Percentiles rank a stretch among this genome's conserved stretches.
phyloP scores from a whole-genome alignment of 176 grass and related monocot genomes.

The Dendrocalamus sinicus region DNA sequence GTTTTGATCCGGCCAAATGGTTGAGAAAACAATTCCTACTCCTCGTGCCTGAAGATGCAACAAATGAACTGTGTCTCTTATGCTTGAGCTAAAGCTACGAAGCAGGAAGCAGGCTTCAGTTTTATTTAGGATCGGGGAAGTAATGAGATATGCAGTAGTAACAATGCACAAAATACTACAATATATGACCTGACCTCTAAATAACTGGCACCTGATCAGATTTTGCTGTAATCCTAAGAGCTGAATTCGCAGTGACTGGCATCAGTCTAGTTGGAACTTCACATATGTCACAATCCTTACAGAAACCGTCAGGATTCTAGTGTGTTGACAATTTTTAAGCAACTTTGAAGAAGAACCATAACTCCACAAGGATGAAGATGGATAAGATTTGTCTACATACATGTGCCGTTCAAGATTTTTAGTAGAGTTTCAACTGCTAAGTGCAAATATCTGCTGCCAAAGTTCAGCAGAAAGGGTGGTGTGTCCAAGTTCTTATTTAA shows the following conservation, averaged over 20 bases:
- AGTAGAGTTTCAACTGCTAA: background rate
- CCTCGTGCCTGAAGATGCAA: background rate
- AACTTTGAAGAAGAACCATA: background rate
- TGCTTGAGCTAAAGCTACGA: background rate
- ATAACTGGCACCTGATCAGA: background rate
- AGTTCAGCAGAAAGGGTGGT: background rate
- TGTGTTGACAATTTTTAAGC: background rate
- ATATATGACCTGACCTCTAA: background rate
- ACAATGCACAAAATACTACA: too few relatives aligned
- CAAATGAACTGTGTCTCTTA: background rate
- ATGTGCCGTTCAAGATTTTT: background rate
- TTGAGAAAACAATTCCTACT: background rate
- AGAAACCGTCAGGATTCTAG: background rate
- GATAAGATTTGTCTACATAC: background rate
- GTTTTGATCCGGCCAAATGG: background rate
- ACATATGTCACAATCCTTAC: background rate
- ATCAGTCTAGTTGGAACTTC: background rate
- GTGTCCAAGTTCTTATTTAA: background rate
- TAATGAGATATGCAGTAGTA: background rate
- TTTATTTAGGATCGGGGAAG: background rate
- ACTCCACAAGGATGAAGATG: background rate
- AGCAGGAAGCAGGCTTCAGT: background rate
- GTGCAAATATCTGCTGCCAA: background rate
- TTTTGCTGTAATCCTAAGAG: background rate
- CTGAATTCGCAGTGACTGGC: background rate